Base-by-base conservation (phyloP, 2,329 filamentous ascomycete species). In the Chaetomiaceae sp. region DNA sequence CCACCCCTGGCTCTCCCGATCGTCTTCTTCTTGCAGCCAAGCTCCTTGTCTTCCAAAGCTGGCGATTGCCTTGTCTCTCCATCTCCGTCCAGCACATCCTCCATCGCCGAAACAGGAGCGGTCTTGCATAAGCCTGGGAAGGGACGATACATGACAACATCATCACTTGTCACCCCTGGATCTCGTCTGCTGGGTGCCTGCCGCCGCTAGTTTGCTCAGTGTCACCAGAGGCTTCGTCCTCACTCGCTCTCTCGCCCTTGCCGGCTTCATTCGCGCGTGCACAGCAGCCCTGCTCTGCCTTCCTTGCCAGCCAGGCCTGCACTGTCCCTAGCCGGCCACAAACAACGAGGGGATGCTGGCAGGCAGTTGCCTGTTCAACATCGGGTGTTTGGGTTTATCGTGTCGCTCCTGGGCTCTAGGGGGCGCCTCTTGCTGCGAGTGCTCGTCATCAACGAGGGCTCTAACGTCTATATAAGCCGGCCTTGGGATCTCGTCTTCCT, bases 231-330 rank as follows among this genome's bases (percentile, higher is more conserved):
- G 1, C 39, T 9, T 17, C 16, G 30, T 34, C n/a, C 19, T 43
- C 38, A 52, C 50, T 48, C 45, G 50, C n/a, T 38, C 44, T 16
- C 44, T 31, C 33, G 27, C n/a, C 34, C 50, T 52, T 40, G 40
- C 50, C 44, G 35, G 33, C 37, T 31, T 19, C 50, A 34, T 44
- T 30, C 25, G 27, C 30, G 17, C 25, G 45, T 35, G 34, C 45
- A 27, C 43, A 21, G 33, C 30, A 23, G 41, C 12, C 25, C 33
- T 45, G n/a, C 31, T n/a, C 19, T 27, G 10, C 5, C 39, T 21
- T 23, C 21, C 14, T 40, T 19, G 35, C 21, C 34, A 34, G 39
- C 45, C 44, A 5, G 40, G 20, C 35, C 39, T 52, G 40, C 50
- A 40, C 34, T 23, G 25, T 27, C 17, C 40, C 50, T 44, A 44